Evolutionary conservation across 768 basidiomycete genomes (phyloP).

Genomic region (Asterophora parasitica): DNA sequence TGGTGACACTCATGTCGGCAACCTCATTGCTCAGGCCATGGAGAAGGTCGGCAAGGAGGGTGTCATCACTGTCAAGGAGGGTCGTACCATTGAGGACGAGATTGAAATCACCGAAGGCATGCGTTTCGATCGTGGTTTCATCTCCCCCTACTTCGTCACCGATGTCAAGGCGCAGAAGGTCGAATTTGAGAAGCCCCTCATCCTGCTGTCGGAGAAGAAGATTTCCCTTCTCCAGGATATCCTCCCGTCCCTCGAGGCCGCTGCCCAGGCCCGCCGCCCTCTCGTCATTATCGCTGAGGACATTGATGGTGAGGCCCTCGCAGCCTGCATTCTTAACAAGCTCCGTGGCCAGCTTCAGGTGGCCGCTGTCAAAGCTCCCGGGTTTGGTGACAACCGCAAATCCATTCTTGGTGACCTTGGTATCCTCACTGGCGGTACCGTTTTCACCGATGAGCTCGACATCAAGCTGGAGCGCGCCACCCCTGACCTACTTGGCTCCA

Average conservation of each 20-base stretch:
- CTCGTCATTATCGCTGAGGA: conserved; percentile 97
- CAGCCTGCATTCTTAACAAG: conserved; percentile 98
- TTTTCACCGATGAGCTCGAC: conserved; percentile 95
- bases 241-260: conserved; percentile 82
- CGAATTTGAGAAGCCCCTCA: conserved; percentile 94
- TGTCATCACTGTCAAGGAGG: conserved; percentile 99
- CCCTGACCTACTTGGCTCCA: conserved; percentile 82
- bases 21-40: conserved; percentile 97
- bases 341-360: conserved; percentile 96
- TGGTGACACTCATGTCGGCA: conserved; percentile 83
- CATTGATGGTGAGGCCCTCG: conserved; percentile 95
- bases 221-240: conserved; percentile 94
- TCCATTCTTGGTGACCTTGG: conserved; percentile 95
- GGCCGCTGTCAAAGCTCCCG: conserved; percentile 92
- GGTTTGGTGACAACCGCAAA: conserved; percentile 99
- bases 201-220: conserved; percentile 97
- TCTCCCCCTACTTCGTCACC: conserved; percentile 97
- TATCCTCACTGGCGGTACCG: conserved; percentile 95
- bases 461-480: conserved; percentile 94
- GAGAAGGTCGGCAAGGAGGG: conserved; percentile 99
- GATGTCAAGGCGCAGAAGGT: conserved; percentile 95
- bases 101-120: conserved; percentile 99
- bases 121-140: conserved; percentile 98
- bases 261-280: conserved; percentile 79
- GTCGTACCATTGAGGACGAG: conserved; percentile 95